phyloP scores from a whole-genome alignment of 345 rosid species.

The Gossypium mustelinum region DNA sequence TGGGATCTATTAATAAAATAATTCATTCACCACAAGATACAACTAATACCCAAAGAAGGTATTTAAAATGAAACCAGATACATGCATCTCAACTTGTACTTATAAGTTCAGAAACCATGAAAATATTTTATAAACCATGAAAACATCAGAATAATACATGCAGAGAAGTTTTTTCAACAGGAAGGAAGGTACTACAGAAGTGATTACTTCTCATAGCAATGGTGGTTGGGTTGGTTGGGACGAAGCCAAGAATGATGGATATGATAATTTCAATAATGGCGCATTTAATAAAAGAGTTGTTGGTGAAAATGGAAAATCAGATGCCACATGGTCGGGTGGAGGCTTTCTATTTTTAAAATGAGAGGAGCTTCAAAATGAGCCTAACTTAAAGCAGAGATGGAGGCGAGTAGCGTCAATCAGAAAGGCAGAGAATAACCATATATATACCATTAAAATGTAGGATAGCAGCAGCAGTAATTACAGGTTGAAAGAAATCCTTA shows the following conservation, averaged over 20 bases:
- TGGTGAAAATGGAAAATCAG: conserved; percentile 64
- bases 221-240: conserved; percentile 96
- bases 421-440: too few relatives aligned
- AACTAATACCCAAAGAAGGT: background rate
- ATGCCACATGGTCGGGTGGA: conserved; percentile 79
- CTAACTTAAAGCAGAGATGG: too few relatives aligned
- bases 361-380: too few relatives aligned
- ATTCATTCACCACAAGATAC: background rate
- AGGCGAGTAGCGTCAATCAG: too few relatives aligned
- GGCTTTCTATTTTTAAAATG: conserved; percentile 41
- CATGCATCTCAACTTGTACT: background rate
- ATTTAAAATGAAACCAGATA: background rate
- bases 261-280: conserved; percentile 50
- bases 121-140: background rate
- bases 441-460: too few relatives aligned
- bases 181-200: conserved; percentile 42
- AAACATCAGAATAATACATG: too few relatives aligned
- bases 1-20: too few relatives aligned
- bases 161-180: conserved; percentile 5
- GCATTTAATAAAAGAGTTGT: conserved; percentile 44
- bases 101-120: background rate
- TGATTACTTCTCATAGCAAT: conserved; percentile 35
- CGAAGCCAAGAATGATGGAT: conserved; percentile 74
- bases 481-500: too few relatives aligned
- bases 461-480: too few relatives aligned